Base-by-base conservation (phyloP, 75 land plant species). In the Azolla pinnata region DNA sequence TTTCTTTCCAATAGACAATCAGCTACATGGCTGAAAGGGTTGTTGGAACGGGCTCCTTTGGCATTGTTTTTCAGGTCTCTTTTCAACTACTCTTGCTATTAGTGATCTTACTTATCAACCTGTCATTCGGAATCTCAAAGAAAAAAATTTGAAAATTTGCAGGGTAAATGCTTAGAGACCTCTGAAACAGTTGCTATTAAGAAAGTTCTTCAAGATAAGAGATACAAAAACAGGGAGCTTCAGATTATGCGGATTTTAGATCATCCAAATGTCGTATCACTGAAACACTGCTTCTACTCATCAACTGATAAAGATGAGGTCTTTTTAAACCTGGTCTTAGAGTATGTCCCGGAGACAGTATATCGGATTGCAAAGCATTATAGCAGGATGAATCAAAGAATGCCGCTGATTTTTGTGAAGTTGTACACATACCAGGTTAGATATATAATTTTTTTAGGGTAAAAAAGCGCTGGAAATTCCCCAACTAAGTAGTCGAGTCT, bases 81-180 rank as follows among this genome's bases (percentile, higher is more conserved):
- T 31, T 40, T 9, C 44, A 40, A 40, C 14, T 40, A 9, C 16
- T 16, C 16, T 16, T 9, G 9, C 16, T 40, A 16, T 40, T 40
- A 63, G 16, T 12, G 18, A 44, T 1, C 17, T 25, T 23, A 4
- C 2, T 3, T 46, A 18, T 46, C 12, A 46, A 17, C 2, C 4
- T 14, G 2, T 14, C n/a, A 4, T 46, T 4, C 21, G 2, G 49
- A 46, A 2, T 18, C 21, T 46, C 49, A 17, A 18, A 3, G n/a
- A 46, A 46, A 46, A 14, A 23, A 46, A 18, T 3, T 17, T 18
- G 12, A 46, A n/a, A n/a, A 35, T 5, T 52, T 24, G 2, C 62
- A 90, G 97, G 91, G 93, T 28, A 87, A 84, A 65, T 90, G 97
- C 76, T 71, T 90, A 67, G 97, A 90, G 71, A 90, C 88, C 53